Base-by-base conservation (phyloP, 257 asterid genomes). In the Nicotiana benthamiana region DNA sequence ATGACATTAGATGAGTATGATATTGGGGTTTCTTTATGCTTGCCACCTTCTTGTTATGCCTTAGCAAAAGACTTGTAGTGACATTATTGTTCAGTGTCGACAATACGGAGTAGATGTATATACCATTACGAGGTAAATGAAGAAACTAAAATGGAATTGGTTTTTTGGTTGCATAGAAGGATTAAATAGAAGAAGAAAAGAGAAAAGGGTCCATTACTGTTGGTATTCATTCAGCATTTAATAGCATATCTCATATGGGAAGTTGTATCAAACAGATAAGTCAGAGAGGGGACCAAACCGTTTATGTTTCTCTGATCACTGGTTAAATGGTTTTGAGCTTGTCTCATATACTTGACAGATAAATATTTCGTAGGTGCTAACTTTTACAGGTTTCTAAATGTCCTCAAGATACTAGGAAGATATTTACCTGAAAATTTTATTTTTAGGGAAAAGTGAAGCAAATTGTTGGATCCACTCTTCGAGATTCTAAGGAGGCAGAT, bases 391-490 rank as follows among this genome's bases (percentile, higher is more conserved):
- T 40, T 43, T 9, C 60, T 30, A 34, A 2, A 36, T 63, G n/a
- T 52, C 36, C 26, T 51, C 16, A n/a, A 43, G 18, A 84, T 74
- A 24, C 43, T 54, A 3, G 24, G 34, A 54, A 20, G 52, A 60
- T 74, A 15, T 48, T 62, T 81, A 46, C 56, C 66, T 79, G 61
- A 54, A 61, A 36, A 17, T 11, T 46, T 30, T 43, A 40, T 27
- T 16, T 85, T 84, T 90, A 96, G 99, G 99, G 99, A 36, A 96
- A 91, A 90, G 99, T 96, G 86, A 94, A 94, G 87, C 99, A 94
- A 87, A 96, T 96, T 84, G 98, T 96, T 84, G 99, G 99, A 70
- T 92, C 99, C 83, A 96, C 99, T 79, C 98, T 96, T 83, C 88
- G 67, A 80, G 98, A 95, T 89, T 70, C 91, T 46, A 88, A 88